phyloP scores from a whole-genome alignment of 83 land plant species.

The Picea mariana region DNA sequence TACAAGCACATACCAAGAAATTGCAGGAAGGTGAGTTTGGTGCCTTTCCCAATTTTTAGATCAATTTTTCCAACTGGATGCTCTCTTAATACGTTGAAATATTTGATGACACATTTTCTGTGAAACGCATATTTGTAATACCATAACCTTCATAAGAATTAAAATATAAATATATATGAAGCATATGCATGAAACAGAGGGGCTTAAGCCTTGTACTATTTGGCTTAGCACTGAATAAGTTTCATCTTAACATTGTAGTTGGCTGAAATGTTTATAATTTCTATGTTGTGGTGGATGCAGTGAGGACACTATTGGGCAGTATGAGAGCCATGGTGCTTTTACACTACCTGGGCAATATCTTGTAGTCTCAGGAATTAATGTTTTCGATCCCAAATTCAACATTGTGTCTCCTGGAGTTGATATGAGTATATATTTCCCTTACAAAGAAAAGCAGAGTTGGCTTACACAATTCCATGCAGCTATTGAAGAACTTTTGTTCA shows the following conservation, averaged over 20 bases:
- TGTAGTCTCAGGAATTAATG: constrained; percentile 82
- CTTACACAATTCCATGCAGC: constrained; percentile 55
- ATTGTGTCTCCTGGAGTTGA: constrained; percentile 68
- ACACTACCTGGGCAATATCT: constrained; percentile 84
- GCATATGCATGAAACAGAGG: not conserved
- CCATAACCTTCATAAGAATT: not conserved
- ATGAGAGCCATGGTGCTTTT: constrained; percentile 92
- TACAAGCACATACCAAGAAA: constrained; percentile 14
- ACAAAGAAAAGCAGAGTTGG: constrained; percentile 61
- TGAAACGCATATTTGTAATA: not conserved
- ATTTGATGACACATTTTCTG: constrained; percentile 13
- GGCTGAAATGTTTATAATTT: not conserved
- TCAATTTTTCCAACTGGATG: no score
- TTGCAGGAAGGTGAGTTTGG: constrained; percentile 3
- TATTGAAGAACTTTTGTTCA: constrained; percentile 76
- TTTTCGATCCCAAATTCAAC: constrained; percentile 94
- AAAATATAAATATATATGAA: not conserved
- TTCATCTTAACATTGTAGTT: no score
- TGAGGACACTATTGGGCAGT: constrained; percentile 83
- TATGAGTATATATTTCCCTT: constrained; percentile 81
- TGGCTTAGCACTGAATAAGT: no score
- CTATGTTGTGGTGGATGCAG: constrained; percentile 31
- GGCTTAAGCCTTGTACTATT: not conserved
- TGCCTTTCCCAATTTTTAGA: no score
- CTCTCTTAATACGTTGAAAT: no score